Evolutionary conservation across 768 basidiomycete genomes (phyloP).

Genomic region (Rhodotorula toruloides): DNA sequence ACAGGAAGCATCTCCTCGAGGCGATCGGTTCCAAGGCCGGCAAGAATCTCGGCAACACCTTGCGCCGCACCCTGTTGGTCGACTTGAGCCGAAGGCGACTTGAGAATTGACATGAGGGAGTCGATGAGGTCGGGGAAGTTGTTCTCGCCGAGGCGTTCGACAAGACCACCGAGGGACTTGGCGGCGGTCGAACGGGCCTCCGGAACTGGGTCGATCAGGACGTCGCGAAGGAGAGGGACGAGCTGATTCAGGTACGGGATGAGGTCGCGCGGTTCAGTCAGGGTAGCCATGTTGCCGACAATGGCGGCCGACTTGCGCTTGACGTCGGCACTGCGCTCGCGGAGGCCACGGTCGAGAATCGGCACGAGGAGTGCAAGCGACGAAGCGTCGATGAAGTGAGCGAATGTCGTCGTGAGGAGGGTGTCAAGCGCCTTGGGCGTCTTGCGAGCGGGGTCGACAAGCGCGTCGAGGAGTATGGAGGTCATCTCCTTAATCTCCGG

Average conservation of each 20-base stretch:
- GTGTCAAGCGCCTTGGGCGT: slow-evolving; percentile 77
- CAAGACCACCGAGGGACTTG: slow-evolving; percentile 91
- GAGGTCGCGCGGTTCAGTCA: slow-evolving; percentile 85
- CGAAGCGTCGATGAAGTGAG: slow-evolving; percentile 96
- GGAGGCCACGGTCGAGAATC: slow-evolving; percentile 85
- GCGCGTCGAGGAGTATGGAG: slow-evolving; percentile 80
- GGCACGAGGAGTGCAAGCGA: slow-evolving; percentile 91
- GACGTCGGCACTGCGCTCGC: slow-evolving; percentile 84
- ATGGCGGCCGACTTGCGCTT: slow-evolving; percentile 96
- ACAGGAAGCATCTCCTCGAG: slow-evolving; percentile 90
- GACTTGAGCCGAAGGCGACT: slow-evolving; percentile 87
- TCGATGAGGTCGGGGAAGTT: slow-evolving; percentile 95
- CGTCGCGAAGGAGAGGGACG: slow-evolving; percentile 81
- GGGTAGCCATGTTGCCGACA: slow-evolving; percentile 89
- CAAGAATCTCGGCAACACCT: slow-evolving; percentile 88
- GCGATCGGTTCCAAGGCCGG: slow-evolving; percentile 95
- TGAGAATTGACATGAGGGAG: slow-evolving; percentile 76
- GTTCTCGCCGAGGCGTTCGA: slow-evolving; percentile 86
- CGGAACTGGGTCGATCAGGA: slow-evolving; percentile 93
- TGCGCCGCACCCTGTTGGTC: slow-evolving; percentile 98
- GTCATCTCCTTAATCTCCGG: slow-evolving; percentile 92
- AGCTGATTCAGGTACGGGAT: slow-evolving; percentile 86
- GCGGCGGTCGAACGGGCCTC: slow-evolving; percentile 96
- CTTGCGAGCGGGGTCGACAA: slow-evolving; percentile 83
- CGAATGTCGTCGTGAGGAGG: slow-evolving; percentile 87